Percentiles rank a stretch among this genome's conserved stretches.
phyloP scores from a whole-genome alignment of 2,329 filamentous ascomycete species.

The Aspergillus spinulosporus region DNA sequence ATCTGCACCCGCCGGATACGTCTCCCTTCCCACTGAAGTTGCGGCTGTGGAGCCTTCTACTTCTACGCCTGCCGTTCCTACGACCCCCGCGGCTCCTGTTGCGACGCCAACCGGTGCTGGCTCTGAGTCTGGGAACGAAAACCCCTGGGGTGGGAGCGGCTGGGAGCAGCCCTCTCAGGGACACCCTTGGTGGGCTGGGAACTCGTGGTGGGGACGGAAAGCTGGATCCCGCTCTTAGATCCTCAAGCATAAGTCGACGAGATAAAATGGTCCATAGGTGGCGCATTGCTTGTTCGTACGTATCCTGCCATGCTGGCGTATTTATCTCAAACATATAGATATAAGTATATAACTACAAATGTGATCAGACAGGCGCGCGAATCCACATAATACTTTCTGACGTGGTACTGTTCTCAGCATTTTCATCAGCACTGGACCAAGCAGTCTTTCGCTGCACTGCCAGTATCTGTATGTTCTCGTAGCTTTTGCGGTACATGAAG shows the following conservation, averaged over 20 bases:
- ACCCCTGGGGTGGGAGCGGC: neutral
- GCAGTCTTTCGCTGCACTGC: too few relatives aligned
- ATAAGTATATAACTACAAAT: too few relatives aligned
- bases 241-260: neutral
- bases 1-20: neutral
- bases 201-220: neutral
- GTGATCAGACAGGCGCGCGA: too few relatives aligned
- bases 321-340: too few relatives aligned
- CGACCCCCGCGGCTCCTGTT: neutral
- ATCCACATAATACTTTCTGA: too few relatives aligned
- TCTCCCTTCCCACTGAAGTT: neutral
- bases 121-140: neutral
- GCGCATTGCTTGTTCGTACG: too few relatives aligned
- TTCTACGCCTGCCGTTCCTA: neutral
- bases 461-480: too few relatives aligned
- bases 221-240: neutral
- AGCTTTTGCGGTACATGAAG: too few relatives aligned
- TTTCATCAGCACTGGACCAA: too few relatives aligned
- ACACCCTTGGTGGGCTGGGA: neutral
- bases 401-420: too few relatives aligned
- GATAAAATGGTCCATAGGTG: too few relatives aligned
- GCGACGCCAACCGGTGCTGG: neutral
- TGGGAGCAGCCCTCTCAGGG: neutral
- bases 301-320: too few relatives aligned
- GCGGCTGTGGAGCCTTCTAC: neutral